Evolutionary conservation across 2,329 filamentous ascomycete species (phyloP).

Genomic region (Balansia obtecta): DNA sequence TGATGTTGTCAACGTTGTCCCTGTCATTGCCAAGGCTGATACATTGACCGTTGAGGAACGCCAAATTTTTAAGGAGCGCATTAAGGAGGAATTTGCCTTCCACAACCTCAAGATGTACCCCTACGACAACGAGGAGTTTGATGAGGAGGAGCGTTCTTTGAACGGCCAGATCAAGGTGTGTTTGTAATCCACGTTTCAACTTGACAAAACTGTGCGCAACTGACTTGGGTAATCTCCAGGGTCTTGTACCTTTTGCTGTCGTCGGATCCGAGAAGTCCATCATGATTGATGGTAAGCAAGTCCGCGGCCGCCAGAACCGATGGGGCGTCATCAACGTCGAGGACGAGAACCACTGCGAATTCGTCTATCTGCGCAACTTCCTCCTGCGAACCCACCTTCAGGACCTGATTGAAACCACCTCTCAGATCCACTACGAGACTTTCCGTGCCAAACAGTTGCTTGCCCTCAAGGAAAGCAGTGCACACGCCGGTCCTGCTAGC

Average conservation of each 20-base stretch:
- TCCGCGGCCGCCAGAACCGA: constrained; percentile 94
- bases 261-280: constrained; percentile 98
- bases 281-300: constrained; percentile 93
- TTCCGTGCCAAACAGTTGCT: constrained; percentile 99
- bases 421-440: constrained; percentile 99
- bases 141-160: constrained; percentile 86
- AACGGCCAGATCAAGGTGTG: constrained; percentile 93
- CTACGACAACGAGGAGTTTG: constrained; percentile 98
- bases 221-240: constrained; percentile 34
- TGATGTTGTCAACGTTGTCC: constrained; percentile 97
- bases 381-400: constrained; percentile 95
- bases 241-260: constrained; percentile 91
- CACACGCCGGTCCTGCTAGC: constrained; percentile 65
- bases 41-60: constrained; percentile 93
- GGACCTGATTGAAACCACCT: constrained; percentile 97
- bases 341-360: constrained; percentile 99
- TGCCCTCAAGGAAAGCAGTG: constrained; percentile 95
- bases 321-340: constrained; percentile 99
- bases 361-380: constrained; percentile 97
- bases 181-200: neutral
- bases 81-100: constrained; percentile 99
- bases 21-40: constrained; percentile 97
- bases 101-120: constrained; percentile 99
- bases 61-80: constrained; percentile 92
- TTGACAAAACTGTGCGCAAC: neutral